Percentiles rank a stretch among this genome's conserved stretches.
Evolutionary conservation across 805 yeast species (phyloP).

Genomic region (Kregervanrija fluxuum): DNA sequence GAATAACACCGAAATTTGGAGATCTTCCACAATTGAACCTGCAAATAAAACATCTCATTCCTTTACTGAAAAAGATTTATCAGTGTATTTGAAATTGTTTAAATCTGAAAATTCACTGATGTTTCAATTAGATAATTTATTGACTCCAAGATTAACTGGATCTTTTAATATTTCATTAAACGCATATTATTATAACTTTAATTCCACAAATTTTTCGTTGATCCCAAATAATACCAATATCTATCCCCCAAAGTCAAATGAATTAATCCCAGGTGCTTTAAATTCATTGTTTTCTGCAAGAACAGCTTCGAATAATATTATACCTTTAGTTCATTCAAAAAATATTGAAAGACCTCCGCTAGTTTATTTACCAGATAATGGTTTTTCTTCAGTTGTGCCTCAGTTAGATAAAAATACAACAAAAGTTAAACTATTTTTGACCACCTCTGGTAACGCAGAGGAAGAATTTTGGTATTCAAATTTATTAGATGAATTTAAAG

Average conservation of each 20-base stretch:
- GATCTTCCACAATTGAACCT: conserved; percentile 83
- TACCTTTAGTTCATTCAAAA: conserved; percentile 28
- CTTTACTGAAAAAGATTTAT: conserved; percentile 53
- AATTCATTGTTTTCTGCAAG: conserved; percentile 23
- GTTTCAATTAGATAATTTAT: conserved; percentile 60
- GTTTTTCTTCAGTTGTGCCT: conserved; percentile 35
- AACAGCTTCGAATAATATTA: conserved; percentile 33
- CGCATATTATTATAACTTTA: conserved; percentile 39
- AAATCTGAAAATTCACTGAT: conserved; percentile 32
- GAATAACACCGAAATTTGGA: conserved; percentile 65
- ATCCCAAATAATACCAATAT: conserved; percentile 3
- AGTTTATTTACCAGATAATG: conserved; percentile 36
- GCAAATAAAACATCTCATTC: conserved; percentile 42
- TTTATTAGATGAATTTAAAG: conserved; percentile 38
- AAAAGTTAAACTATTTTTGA: conserved; percentile 48
- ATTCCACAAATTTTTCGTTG: conserved; percentile 8
- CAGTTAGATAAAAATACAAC: conserved; percentile 48
- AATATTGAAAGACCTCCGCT: conserved; percentile 34
- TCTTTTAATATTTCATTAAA: conserved; percentile 45
- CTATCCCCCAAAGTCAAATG: conserved; percentile 2
- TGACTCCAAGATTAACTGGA: conserved; percentile 52
- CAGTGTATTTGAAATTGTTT: conserved; percentile 48
- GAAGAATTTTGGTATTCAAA: conserved; percentile 85
- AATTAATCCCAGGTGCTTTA: conserved; percentile 15
- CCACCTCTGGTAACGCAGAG: conserved; percentile 66